Evolutionary conservation across 768 basidiomycete genomes (phyloP).

Genomic region (Hygrophorus pudorinus): DNA sequence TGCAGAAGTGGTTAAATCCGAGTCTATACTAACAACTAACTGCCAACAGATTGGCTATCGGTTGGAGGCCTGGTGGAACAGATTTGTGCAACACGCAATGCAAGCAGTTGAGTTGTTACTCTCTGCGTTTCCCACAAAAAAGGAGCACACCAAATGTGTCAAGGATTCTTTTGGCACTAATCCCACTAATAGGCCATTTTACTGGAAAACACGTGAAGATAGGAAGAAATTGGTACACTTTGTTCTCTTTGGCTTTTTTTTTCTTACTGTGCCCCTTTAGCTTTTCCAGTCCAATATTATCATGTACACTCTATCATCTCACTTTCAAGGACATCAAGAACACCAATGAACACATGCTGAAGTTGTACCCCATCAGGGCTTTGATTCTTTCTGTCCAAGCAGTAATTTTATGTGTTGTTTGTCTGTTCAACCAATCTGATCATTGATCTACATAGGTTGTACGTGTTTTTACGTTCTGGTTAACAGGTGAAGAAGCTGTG

Average conservation of each 20-base stretch:
- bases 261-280: not conserved
- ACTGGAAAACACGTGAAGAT: too few species aligned
- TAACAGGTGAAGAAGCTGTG: not conserved
- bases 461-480: not conserved
- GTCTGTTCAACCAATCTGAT: not conserved
- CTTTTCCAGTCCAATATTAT: not conserved
- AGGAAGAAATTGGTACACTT: not conserved
- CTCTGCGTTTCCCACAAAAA: too few species aligned
- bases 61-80: too few species aligned
- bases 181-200: too few species aligned
- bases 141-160: not conserved
- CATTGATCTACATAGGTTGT: not conserved
- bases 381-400: constrained; percentile 1
- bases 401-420: not conserved
- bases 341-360: not conserved
- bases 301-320: not conserved
- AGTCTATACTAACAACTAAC: too few species aligned
- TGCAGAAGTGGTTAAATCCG: too few species aligned
- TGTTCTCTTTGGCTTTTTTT: not conserved
- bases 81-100: too few species aligned
- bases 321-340: constrained; percentile 1
- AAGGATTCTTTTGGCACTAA: not conserved
- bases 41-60: too few species aligned
- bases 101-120: too few species aligned
- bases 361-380: not conserved